Conservation (phyloP, 1,139 yeast species). For the Saccharomyces hybrid region DNA sequence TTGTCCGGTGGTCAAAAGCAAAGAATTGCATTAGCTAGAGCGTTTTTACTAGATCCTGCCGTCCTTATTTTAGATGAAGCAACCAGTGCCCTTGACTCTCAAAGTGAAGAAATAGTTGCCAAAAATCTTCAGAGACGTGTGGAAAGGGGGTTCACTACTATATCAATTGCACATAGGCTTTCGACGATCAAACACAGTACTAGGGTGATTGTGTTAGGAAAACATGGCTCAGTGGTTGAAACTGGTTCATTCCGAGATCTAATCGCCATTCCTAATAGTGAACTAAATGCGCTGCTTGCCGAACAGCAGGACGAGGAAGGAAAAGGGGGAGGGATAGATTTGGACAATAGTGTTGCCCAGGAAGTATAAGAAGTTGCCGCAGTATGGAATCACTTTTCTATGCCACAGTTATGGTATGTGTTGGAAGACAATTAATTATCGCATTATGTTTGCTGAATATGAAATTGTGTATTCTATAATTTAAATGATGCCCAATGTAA, state of each 20-base stretch:
- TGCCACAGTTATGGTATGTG: background rate
- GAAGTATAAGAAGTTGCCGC: background rate
- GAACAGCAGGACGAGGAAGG: conserved; percentile 11
- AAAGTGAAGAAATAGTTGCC: conserved; percentile 61
- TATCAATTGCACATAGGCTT: conserved; percentile 86
- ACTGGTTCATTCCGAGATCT: conserved; percentile 63
- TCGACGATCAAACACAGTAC: conserved; percentile 75
- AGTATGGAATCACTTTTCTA: background rate
- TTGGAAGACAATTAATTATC: background rate
- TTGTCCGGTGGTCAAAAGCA: conserved; percentile 85
- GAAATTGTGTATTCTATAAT: background rate
- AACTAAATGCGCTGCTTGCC: conserved; percentile 34
- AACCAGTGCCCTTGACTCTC: conserved; percentile 71
- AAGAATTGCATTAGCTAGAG: conserved; percentile 81
- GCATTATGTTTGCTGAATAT: background rate
- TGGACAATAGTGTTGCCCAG: background rate
- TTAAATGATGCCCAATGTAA: background rate
- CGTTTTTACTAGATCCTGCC: conserved; percentile 58
- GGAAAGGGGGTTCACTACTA: conserved; percentile 67
- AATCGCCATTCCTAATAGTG: conserved; percentile 49
- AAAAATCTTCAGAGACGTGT: conserved; percentile 58
- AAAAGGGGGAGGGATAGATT: conserved; percentile 29
- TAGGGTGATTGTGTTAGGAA: conserved; percentile 62
- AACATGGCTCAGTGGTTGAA: conserved; percentile 66
- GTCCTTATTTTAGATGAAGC: conserved; percentile 70